Evolutionary conservation across 352 stramenopile species (phyloP), one percentile per base, ranked within the genome.

Genomic region (Pythium aquatile): DNA sequence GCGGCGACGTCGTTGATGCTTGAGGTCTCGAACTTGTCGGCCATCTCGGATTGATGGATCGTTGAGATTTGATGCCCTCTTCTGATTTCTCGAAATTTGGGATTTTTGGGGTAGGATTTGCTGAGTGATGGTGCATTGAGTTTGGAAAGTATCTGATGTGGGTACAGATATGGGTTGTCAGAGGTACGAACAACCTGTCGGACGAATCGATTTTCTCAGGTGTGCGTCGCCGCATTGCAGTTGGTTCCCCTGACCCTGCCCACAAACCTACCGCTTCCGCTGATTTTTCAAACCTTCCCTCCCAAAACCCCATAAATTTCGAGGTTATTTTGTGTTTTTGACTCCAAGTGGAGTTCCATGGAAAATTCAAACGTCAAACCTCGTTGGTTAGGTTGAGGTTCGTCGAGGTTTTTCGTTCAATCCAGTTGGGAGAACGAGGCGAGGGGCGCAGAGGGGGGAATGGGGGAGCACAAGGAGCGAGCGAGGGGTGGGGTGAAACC

Each of bases 251-350:
- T 66, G 59, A 44, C 59, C 59, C 59, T 66, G 59, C 48, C 59
- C 59, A 58, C 59, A 66, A 66, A 66, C 59, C 59, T 66, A 66
- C 35, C 51, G 20, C 37, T 58, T 66, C 53, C 53, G 30, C 33
- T n/a, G 35, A 46, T 46, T 59, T 59, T 55, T 42, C 47, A 59
- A 46, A 59, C 51, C 39, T 40, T 48, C 14, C 48, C 35, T 65
- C 47, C 16, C 39, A 51, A 51, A 51, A 51, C 44, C 44, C 44
- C 16, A 30, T 9, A n/a, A 48, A 29, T 40, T 56, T 48, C 57
- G 20, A n/a, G 5, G 20, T 59, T 55, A 55, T 49, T 13, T 44
- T 39, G 28, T 28, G 20, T 4, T 39, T 29, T 37, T 39, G 49
- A 53, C 56, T 35, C 58, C 57, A 24, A 35, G 40, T 24, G 20